Conservation (phyloP, 495 filamentous ascomycete species). For the Jackrogersella multiformis region DNA sequence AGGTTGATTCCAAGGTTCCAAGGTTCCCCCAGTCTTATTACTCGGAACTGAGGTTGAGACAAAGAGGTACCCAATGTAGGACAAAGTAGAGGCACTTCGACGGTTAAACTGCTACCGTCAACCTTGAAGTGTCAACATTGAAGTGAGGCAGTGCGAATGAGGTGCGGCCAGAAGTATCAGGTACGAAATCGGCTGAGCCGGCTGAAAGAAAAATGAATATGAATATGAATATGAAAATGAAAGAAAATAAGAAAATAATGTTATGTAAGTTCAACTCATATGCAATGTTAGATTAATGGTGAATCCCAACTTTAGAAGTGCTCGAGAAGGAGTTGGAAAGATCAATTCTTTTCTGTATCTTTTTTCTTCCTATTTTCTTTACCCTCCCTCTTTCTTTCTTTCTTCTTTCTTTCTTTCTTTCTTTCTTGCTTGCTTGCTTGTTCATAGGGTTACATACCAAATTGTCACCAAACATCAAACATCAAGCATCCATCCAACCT, state of each 20-base stretch:
- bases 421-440: too few species aligned
- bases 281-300: neutral
- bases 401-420: too few species aligned
- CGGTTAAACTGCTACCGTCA: conserved; percentile 1
- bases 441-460: conserved; percentile 24
- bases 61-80: too few species aligned
- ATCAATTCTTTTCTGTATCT: conserved; percentile 3
- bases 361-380: too few species aligned
- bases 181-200: neutral
- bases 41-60: conserved; percentile 19
- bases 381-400: too few species aligned
- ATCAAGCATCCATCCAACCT: conserved; percentile 1
- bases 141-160: conserved; percentile 24
- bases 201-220: neutral
- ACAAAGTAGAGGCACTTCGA: conserved; percentile 5
- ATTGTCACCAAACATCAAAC: conserved; percentile 5
- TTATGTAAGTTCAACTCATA: conserved; percentile 2
- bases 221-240: neutral
- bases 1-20: too few species aligned
- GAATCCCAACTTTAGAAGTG: conserved; percentile 12
- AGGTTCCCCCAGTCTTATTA: conserved; percentile 25
- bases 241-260: neutral
- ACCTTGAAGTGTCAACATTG: too few species aligned
- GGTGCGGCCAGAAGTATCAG: neutral
- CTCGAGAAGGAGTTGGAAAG: conserved; percentile 33